Evolutionary conservation across 2,329 filamentous ascomycete genomes (phyloP), one percentile per base, ranked within the genome.

Genomic region (Diaporthe vexans): DNA sequence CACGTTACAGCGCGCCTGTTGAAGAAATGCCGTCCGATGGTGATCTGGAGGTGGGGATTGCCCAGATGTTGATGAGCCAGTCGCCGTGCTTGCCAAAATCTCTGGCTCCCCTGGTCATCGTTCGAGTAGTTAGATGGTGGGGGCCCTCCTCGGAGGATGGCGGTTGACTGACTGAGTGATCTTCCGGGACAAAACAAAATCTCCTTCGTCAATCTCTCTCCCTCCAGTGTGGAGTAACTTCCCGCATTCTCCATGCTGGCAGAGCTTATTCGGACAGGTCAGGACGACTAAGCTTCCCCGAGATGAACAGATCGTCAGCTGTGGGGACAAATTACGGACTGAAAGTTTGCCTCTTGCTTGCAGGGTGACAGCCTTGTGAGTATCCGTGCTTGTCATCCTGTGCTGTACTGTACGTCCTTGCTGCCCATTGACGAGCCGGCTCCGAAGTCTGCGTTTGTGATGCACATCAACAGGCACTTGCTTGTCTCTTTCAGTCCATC

Each of bases 11-110:
- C 63, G 46, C 46, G 33, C 63, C 63, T 68, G 48, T 65, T 54
- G 73, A 61, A 74, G 73, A 74, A 72, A 35, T 74, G 73, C 73
- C 73, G 73, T 67, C 40, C 33, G 48, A 40, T 40, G 63, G 48
- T 68, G 63, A 54, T 57, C 33, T 24, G 21, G 58, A 54, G 52
- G 52, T 33, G 52, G 63, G 72, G 72, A 56, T 24, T 29, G 52
- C 72, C 72, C 57, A 71, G 72, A 56, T 46, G 19, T 67, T 35
- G 68, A 74, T 46, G 58, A 67, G 68, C 73, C 73, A 74, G 73
- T 74, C 73, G 73, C 72, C 52, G 24, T 59, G 63, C 65, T 57
- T 51, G 43, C 68, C 71, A 56, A 52, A 54, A 56, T 58, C 37
- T 68, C 63, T 68, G 33, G 33, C 48, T 68, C 48, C 48, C 33